Percentiles rank a stretch among this genome's conserved stretches.
These are phyloP conservation scores for Apophysomyces trapeziformis DNA, from an alignment of 371 early-diverging fungal species.

Conservation along the genomic window DNA sequence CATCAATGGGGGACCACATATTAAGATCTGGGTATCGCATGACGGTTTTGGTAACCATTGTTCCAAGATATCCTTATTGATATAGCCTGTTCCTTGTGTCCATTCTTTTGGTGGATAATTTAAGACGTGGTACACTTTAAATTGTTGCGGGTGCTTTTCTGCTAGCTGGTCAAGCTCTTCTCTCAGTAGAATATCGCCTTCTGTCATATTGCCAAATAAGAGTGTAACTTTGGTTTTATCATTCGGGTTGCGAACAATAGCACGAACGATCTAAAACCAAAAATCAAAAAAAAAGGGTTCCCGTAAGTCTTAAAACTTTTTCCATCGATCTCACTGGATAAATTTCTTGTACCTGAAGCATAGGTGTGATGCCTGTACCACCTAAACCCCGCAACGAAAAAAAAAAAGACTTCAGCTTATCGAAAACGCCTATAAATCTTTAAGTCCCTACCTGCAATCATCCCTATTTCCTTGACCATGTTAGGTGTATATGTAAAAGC, in stretches of 20 bases:
- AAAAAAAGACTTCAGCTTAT: slow-evolving; percentile 12
- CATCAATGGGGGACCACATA: slow-evolving; percentile 91
- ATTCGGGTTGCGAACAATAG: slow-evolving; percentile 71
- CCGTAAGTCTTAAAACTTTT: too few relatives aligned
- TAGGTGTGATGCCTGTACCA: slow-evolving; percentile 90
- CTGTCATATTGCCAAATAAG: slow-evolving; percentile 82
- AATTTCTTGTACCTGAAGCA: slow-evolving; percentile 70
- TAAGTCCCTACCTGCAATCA: slow-evolving; percentile 77
- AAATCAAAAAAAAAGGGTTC: too few relatives aligned
- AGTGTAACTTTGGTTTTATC: slow-evolving; percentile 77
- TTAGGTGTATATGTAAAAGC: slow-evolving; percentile 82
- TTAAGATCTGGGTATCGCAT: slow-evolving; percentile 71
- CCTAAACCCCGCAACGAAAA: slow-evolving; percentile 31
- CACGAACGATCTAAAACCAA: slow-evolving; percentile 59
- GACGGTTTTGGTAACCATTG: slow-evolving; percentile 69
- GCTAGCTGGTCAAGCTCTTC: slow-evolving; percentile 77
- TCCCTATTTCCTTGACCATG: slow-evolving; percentile 76
- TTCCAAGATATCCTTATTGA: slow-evolving; percentile 72
- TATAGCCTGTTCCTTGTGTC: slow-evolving; percentile 79
- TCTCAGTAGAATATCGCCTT: slow-evolving; percentile 79
- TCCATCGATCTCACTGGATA: neutral
- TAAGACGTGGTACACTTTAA: slow-evolving; percentile 77
- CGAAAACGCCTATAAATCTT: neutral
- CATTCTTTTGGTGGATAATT: slow-evolving; percentile 75
- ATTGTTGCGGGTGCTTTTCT: slow-evolving; percentile 68